Base-by-base conservation (phyloP, 2,329 filamentous ascomycete genomes). In the Nannizzia gypsea region DNA sequence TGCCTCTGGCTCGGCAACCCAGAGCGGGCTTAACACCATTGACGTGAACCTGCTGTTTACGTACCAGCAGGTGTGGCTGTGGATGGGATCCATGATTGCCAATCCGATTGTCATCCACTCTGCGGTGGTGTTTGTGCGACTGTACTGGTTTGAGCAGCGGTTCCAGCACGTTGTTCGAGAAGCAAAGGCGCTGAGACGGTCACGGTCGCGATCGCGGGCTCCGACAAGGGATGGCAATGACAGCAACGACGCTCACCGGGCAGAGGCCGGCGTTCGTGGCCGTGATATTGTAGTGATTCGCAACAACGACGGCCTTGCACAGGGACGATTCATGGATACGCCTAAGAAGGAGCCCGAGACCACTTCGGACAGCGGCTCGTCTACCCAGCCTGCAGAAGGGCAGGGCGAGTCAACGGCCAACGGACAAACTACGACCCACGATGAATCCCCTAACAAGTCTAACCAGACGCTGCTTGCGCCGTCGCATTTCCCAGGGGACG, bases 141-240 rank as follows among this genome's bases (percentile, higher is more conserved):
- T 99, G 1, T 96, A 96, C 74, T 99, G 92, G 92, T 99, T 99
- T 70, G 91, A 99, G 74, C 96, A 95, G 73, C 84, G 91, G 6
- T 97, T 99, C 70, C 88, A 95, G 70, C 81, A 88, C 67, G 82
- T 96, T 64, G 90, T 88, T 13, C 80, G 80, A 36, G 88, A 95
- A 66, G 85, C 88, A 1, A 83, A 84, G 59, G 78, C 76, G 48
- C 77, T 85, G 58, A 83, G 91, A 59, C 80, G 81, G 59, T 87
- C 73, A 77, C 56, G 61, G 36, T 57, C 59, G 20, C 83, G 75
- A 74, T 86, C 70, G 74, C 76, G 76, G 59, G 80, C 75, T 55
- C 75, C 75, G 66, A 82, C 72, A 2, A 22, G 22, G 2, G 58
- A 42, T 13, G 24, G 11, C 57, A 68, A 76, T 42, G 74, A 69